phyloP scores from a whole-genome alignment of 805 yeast genomes.

The Yamadazyma nakazawae region DNA sequence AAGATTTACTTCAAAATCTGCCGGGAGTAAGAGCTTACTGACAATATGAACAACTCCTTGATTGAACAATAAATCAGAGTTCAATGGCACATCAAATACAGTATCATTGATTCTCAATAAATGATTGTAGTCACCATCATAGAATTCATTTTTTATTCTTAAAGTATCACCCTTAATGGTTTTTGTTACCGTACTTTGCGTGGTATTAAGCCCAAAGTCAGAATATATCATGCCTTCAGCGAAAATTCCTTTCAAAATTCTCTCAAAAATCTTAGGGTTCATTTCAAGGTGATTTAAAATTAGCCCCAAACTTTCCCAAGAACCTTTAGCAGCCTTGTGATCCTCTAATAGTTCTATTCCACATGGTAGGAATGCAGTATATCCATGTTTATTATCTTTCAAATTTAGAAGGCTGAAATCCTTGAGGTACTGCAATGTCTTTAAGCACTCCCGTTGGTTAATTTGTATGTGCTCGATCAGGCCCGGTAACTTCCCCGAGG shows the following conservation, averaged over 20 bases:
- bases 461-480: conserved; percentile 28
- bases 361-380: conserved; percentile 77
- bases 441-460: conserved; percentile 52
- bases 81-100: conserved; percentile 32
- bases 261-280: conserved; percentile 49
- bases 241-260: conserved; percentile 55
- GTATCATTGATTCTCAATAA: conserved; percentile 29
- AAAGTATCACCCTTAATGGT: conserved; percentile 30
- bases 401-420: conserved; percentile 51
- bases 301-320: conserved; percentile 63
- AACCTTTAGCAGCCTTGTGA: conserved; percentile 6
- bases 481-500: conserved; percentile 27
- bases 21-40: conserved; percentile 55
- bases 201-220: conserved; percentile 38
- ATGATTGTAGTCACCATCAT: conserved; percentile 21
- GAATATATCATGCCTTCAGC: conserved; percentile 66
- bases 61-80: conserved; percentile 68
- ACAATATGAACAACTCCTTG: conserved; percentile 85
- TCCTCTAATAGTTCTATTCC: conserved; percentile 26
- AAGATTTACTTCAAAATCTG: conserved; percentile 48
- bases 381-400: conserved; percentile 54
- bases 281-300: conserved; percentile 54
- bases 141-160: conserved; percentile 18
- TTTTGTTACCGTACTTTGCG: conserved; percentile 13
- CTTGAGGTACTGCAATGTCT: conserved; percentile 56